Evolutionary conservation across 192 early-diverging fungal genomes (phyloP).

Genomic region (Mortierella antarctica): DNA sequence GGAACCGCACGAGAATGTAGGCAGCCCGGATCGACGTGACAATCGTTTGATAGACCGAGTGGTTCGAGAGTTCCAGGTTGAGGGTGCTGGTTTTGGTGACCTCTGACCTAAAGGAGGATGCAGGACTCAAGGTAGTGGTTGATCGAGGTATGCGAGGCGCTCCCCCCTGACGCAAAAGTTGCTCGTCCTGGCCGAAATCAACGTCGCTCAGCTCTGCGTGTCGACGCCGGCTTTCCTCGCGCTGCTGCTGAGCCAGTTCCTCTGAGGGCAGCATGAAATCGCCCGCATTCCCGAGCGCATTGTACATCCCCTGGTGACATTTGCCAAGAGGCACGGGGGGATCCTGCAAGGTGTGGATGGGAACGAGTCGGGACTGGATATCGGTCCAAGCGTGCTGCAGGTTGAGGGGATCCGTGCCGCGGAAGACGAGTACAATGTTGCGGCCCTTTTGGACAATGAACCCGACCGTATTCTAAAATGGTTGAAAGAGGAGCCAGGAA

Average conservation of each 20-base stretch:
- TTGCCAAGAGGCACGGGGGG: constrained; percentile 53
- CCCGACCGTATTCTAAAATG: constrained; percentile 59
- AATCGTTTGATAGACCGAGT: constrained; percentile 59
- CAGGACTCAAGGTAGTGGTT: constrained; percentile 10
- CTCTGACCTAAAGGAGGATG: constrained; percentile 46
- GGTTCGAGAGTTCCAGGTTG: constrained; percentile 57
- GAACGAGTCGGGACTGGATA: constrained; percentile 47
- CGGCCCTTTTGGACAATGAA: constrained; percentile 65
- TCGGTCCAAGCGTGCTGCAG: constrained; percentile 67
- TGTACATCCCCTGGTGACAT: constrained; percentile 65
- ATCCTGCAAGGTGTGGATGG: constrained; percentile 32
- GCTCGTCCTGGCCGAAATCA: constrained; percentile 14
- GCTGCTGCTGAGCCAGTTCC: constrained; percentile 44
- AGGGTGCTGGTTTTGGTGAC: constrained; percentile 27
- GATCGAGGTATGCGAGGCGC: not conserved
- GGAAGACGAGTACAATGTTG: constrained; percentile 65
- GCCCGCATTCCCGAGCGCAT: constrained; percentile 58
- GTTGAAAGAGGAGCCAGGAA: not conserved
- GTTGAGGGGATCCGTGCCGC: constrained; percentile 67
- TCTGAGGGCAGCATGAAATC: constrained; percentile 37
- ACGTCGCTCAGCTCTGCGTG: constrained; percentile 19
- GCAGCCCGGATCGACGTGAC: constrained; percentile 54
- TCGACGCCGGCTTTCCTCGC: constrained; percentile 21
- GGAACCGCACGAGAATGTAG: constrained; percentile 50
- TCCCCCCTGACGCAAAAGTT: not conserved